Evolutionary conservation across 768 basidiomycete genomes (phyloP).

Genomic region (Pisolithus albus): DNA sequence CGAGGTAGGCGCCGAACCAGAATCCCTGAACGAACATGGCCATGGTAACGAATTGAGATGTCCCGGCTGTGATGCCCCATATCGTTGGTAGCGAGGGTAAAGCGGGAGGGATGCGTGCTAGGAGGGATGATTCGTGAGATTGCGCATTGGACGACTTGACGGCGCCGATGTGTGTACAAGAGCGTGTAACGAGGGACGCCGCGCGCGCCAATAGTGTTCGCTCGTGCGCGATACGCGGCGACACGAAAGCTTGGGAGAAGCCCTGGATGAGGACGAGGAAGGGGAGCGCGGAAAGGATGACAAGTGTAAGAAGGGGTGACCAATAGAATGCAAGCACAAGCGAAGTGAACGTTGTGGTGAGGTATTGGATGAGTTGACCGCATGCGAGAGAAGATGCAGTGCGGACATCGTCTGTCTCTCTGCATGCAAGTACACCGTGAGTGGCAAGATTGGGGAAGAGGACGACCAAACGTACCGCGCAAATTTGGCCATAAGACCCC

Average conservation of each 20-base stretch:
- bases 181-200: constrained; percentile 74
- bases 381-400: constrained; percentile 74
- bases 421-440: constrained; percentile 26
- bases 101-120: constrained; percentile 38
- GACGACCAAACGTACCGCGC: constrained; percentile 44
- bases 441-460: neutral
- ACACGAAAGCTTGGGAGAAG: constrained; percentile 62
- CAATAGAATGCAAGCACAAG: constrained; percentile 76
- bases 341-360: constrained; percentile 72
- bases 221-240: constrained; percentile 62
- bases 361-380: constrained; percentile 73
- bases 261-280: constrained; percentile 70
- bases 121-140: constrained; percentile 43
- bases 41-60: constrained; percentile 78
- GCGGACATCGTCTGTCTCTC: constrained; percentile 93
- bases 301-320: constrained; percentile 79
- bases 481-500: constrained; percentile 91
- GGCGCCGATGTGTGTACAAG: constrained; percentile 69
- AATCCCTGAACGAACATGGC: constrained; percentile 95
- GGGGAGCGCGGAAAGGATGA: constrained; percentile 88
- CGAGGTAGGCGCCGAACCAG: constrained; percentile 90
- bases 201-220: constrained; percentile 61
- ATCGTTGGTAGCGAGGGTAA: constrained; percentile 53
- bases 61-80: constrained; percentile 67
- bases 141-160: constrained; percentile 91